Percentiles rank a stretch among this genome's conserved stretches.
Conservation (phyloP, 176 grass and related monocot species). For the Oryza brachyantha region DNA sequence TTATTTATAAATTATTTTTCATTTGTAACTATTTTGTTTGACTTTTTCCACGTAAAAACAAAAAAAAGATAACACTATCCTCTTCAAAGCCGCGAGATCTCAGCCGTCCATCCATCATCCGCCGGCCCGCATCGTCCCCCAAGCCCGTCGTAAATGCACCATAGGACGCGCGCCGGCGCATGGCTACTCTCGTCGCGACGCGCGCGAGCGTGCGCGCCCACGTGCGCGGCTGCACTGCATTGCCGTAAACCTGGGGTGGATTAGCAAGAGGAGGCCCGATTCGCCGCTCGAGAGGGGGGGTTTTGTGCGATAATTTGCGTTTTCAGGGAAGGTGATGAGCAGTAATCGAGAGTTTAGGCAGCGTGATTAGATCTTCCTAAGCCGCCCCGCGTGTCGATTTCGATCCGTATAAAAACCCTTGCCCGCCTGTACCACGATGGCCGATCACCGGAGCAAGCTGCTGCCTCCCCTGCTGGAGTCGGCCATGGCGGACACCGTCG, state of each 20-base stretch:
- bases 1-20: no score
- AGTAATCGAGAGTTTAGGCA: not conserved
- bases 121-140: not conserved
- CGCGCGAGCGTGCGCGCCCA: not conserved
- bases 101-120: not conserved
- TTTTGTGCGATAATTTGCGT: not conserved
- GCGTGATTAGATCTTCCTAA: not conserved
- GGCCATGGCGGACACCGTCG: constrained; percentile 33
- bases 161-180: not conserved
- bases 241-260: not conserved
- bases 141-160: no score
- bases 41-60: no score
- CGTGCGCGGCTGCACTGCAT: not conserved
- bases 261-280: not conserved
- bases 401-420: constrained; percentile 24
- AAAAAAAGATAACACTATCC: no score
- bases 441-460: constrained; percentile 3
- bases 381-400: not conserved
- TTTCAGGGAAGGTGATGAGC: not conserved
- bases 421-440: not conserved
- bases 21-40: no score
- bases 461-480: not conserved
- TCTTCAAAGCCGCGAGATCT: not conserved
- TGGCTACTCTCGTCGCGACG: not conserved
- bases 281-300: no score